Conservation (phyloP, 768 basidiomycete species). For the Lepiota brunneoincarnata region DNA sequence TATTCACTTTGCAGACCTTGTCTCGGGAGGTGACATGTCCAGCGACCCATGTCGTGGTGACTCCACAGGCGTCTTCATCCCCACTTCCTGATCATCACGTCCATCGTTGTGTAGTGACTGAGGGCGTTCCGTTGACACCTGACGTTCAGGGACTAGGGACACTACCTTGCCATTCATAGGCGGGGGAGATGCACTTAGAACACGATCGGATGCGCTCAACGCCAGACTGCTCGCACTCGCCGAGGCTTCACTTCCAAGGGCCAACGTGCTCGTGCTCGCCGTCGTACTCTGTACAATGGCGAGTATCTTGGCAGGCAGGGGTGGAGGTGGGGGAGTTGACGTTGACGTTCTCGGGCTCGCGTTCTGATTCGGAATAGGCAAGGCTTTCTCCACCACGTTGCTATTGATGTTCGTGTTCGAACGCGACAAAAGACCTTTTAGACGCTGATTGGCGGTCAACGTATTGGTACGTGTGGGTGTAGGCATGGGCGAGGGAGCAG, state of each 20-base stretch:
- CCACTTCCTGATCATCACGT: background rate
- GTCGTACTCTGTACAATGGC: slow-evolving; percentile 4
- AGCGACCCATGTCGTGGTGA: background rate
- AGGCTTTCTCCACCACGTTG: slow-evolving; percentile 17
- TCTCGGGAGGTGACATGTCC: background rate
- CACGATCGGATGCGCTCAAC: slow-evolving; percentile 5
- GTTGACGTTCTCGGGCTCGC: slow-evolving; percentile 28
- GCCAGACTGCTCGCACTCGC: background rate
- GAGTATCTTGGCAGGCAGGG: slow-evolving; percentile 20
- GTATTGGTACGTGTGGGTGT: slow-evolving; percentile 33
- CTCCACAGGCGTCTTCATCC: background rate
- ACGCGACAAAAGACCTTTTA: slow-evolving; percentile 43
- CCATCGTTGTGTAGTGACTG: background rate
- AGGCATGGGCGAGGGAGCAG: slow-evolving; percentile 18
- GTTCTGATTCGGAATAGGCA: slow-evolving; percentile 3
- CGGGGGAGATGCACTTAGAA: slow-evolving; percentile 5
- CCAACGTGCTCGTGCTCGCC: slow-evolving; percentile 5
- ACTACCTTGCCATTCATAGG: background rate
- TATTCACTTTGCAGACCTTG: background rate
- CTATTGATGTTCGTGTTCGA: slow-evolving; percentile 29
- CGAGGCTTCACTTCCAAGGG: background rate
- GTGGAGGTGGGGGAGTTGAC: slow-evolving; percentile 23
- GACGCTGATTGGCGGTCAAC: slow-evolving; percentile 44
- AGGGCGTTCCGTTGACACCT: background rate
- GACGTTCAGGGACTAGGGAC: background rate